phyloP scores from a whole-genome alignment of 2,329 filamentous ascomycete genomes.

The Rutstroemia sp. region DNA sequence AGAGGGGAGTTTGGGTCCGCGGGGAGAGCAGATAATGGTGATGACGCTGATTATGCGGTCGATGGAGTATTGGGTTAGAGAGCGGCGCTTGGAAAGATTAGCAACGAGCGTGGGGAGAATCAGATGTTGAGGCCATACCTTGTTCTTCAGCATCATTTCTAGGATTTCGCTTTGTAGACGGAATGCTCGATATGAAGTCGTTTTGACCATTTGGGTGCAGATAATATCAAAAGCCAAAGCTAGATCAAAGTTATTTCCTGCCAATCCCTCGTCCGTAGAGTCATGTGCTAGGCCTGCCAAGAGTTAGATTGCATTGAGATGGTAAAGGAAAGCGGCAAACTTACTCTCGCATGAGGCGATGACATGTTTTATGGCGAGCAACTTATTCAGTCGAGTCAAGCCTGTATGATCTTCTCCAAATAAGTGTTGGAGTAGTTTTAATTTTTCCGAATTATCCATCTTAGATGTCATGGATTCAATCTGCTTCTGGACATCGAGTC shows the following conservation, averaged over 20 bases:
- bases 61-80: conserved; percentile 29
- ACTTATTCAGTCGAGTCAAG: conserved; percentile 18
- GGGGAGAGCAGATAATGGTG: conserved; percentile 26
- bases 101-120: background rate
- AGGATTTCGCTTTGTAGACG: conserved; percentile 26
- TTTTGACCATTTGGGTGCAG: conserved; percentile 18
- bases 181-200: conserved; percentile 23
- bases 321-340: background rate
- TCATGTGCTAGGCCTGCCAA: conserved; percentile 16
- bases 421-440: conserved; percentile 18
- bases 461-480: conserved; percentile 9
- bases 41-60: conserved; percentile 29
- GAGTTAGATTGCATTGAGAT: conserved; percentile 1
- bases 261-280: conserved; percentile 9
- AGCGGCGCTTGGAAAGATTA: conserved; percentile 18
- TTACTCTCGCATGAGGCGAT: conserved; percentile 25
- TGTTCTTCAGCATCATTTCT: conserved; percentile 28
- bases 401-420: conserved; percentile 11
- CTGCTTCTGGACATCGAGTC: conserved; percentile 17
- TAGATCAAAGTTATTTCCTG: conserved; percentile 15
- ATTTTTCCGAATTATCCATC: conserved; percentile 18
- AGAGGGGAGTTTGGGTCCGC: conserved; percentile 18
- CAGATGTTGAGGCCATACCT: conserved; percentile 15
- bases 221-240: conserved; percentile 22
- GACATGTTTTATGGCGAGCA: conserved; percentile 21